Conservation (phyloP, 1,284 basidiomycete species). For the Psilocybe mexicana region DNA sequence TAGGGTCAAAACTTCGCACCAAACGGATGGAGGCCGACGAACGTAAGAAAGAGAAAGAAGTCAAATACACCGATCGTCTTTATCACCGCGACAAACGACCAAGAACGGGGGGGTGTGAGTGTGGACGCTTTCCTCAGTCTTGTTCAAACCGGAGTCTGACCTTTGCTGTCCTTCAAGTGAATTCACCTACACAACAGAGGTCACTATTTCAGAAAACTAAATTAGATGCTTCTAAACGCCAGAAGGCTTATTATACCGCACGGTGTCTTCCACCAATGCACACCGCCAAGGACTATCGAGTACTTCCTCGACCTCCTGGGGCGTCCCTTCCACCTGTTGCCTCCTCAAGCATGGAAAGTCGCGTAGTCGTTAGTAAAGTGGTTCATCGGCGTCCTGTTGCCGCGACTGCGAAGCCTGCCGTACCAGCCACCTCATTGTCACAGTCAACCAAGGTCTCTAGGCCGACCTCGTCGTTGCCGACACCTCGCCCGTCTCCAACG, state of each 20-base stretch:
- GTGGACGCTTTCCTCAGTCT: slow-evolving; percentile 12
- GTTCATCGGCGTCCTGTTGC: slow-evolving; percentile 33
- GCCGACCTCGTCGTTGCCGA: neutral
- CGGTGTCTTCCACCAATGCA: slow-evolving; percentile 53
- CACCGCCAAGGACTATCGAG: slow-evolving; percentile 43
- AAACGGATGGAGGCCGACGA: slow-evolving; percentile 68
- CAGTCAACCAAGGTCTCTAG: slow-evolving; percentile 1
- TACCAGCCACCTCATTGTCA: slow-evolving; percentile 12
- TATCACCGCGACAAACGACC: slow-evolving; percentile 59
- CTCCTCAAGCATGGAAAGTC: slow-evolving; percentile 32
- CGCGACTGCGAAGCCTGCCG: slow-evolving; percentile 18
- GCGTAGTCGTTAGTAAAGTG: slow-evolving; percentile 46
- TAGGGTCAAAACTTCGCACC: slow-evolving; percentile 56
- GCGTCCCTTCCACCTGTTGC: slow-evolving; percentile 37
- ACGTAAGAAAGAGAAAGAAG: slow-evolving; percentile 69
- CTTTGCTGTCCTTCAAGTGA: slow-evolving; percentile 35
- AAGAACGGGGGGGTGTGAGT: slow-evolving; percentile 49
- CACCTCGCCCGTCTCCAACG: slow-evolving; percentile 13
- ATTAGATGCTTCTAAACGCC: slow-evolving; percentile 64
- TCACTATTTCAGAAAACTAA: slow-evolving; percentile 75
- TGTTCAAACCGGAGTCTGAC: slow-evolving; percentile 17
- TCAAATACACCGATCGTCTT: slow-evolving; percentile 67
- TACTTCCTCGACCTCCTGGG: slow-evolving; percentile 37
- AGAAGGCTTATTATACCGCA: slow-evolving; percentile 53
- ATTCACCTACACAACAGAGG: slow-evolving; percentile 49